Evolutionary conservation across 2,329 filamentous ascomycete genomes (phyloP).

Genomic region (Pseudogymnoascus sp.): DNA sequence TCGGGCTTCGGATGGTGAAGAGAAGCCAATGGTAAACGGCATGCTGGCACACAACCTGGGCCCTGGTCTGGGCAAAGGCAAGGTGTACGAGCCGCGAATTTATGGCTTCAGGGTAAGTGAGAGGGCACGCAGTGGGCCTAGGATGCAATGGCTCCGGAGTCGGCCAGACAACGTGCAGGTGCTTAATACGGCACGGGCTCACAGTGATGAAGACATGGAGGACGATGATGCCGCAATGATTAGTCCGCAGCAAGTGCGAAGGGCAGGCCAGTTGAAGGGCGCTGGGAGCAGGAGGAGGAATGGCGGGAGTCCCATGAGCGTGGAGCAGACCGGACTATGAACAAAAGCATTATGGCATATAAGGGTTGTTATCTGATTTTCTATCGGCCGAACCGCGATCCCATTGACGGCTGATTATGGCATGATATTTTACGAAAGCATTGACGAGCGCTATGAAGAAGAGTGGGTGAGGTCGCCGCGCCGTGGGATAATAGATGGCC

Average conservation of each 20-base stretch:
- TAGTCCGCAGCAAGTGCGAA: conserved; percentile 20
- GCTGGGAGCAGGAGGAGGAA: conserved; percentile 12
- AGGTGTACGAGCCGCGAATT: conserved; percentile 89
- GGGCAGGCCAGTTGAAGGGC: conserved; percentile 9
- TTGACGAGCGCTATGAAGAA: conserved; percentile 3
- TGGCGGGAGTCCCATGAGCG: conserved; percentile 26
- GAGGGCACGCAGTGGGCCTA: conserved; percentile 75
- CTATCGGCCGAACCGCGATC: neutral
- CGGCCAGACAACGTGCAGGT: conserved; percentile 73
- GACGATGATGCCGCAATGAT: conserved; percentile 42
- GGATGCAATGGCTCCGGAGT: conserved; percentile 93
- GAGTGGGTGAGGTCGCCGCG: conserved; percentile 2
- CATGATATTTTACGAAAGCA: conserved; percentile 8
- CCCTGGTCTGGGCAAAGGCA: conserved; percentile 70
- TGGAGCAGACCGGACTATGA: conserved; percentile 16
- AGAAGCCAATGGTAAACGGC: conserved; percentile 62
- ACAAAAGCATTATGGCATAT: conserved; percentile 4
- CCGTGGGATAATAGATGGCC: conserved; percentile 5
- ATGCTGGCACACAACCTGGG: conserved; percentile 80
- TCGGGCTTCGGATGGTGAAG: conserved; percentile 29
- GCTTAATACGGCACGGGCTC: conserved; percentile 66
- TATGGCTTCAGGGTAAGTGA: conserved; percentile 96
- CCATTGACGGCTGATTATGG: conserved; percentile 1
- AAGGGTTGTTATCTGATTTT: conserved; percentile 4
- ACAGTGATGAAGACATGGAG: conserved; percentile 45